These are phyloP conservation scores for Monosporascus sp. DNA, from an alignment of 2,329 filamentous ascomycete species.

Conservation along the genomic window DNA sequence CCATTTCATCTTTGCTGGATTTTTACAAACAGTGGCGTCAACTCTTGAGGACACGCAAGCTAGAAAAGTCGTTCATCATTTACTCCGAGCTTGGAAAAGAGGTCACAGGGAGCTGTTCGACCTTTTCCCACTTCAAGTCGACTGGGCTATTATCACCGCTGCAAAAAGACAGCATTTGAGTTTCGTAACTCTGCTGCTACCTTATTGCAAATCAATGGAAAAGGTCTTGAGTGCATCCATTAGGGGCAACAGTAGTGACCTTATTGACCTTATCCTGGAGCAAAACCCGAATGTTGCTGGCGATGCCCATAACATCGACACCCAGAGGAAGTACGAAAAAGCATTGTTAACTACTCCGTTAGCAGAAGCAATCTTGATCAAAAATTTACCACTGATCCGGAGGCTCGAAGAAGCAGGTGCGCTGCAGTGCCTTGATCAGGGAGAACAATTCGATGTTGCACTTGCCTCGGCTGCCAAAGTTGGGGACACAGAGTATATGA, in stretches of 20 bases:
- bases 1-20: neutral
- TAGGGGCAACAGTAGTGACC: neutral
- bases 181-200: neutral
- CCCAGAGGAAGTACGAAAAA: neutral
- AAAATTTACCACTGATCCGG: neutral
- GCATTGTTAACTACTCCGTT: neutral
- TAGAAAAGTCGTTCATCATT: neutral
- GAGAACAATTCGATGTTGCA: neutral
- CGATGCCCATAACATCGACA: neutral
- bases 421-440: neutral
- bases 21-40: neutral
- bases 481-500: neutral
- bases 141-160: neutral
- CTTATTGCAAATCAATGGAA: neutral
- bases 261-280: neutral
- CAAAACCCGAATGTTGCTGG: too few species aligned
- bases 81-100: neutral
- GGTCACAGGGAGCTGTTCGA: neutral
- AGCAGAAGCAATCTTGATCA: neutral
- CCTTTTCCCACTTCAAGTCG: neutral
- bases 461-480: neutral
- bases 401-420: slow-evolving; percentile 1
- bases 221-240: neutral
- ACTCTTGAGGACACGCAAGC: neutral
- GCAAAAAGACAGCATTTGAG: neutral